Evolutionary conservation across 2,329 filamentous ascomycete genomes (phyloP).

Genomic region (Trichophyton equinum): DNA sequence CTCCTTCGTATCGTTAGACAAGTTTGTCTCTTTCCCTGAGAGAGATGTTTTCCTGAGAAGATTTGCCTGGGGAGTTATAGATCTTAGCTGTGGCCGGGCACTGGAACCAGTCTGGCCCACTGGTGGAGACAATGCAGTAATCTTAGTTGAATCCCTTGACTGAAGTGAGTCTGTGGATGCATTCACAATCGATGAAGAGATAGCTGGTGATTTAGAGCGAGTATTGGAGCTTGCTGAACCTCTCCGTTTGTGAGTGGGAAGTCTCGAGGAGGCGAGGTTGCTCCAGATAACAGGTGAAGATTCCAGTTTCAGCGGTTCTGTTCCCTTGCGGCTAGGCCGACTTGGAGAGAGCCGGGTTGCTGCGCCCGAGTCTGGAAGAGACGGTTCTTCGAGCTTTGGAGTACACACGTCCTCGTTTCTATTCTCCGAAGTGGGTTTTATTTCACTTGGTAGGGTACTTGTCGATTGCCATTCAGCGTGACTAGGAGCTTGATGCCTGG

Average conservation of each 20-base stretch:
- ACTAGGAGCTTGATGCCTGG: not conserved
- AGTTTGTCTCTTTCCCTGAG: slow-evolving; percentile 10
- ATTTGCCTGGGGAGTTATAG: slow-evolving; percentile 19
- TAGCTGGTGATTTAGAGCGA: slow-evolving; percentile 18
- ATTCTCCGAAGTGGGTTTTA: not conserved
- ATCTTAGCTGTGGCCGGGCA: slow-evolving; percentile 15
- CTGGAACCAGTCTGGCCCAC: slow-evolving; percentile 3
- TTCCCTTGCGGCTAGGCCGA: slow-evolving; percentile 57
- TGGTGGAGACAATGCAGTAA: slow-evolving; percentile 15
- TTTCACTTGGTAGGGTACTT: not conserved
- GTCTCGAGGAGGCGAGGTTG: slow-evolving; percentile 39
- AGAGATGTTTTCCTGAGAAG: slow-evolving; percentile 18
- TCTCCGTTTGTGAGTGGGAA: slow-evolving; percentile 39
- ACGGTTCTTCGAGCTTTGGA: not conserved
- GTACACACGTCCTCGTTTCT: not conserved
- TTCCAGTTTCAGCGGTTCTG: slow-evolving; percentile 46
- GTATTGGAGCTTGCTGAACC: slow-evolving; percentile 33
- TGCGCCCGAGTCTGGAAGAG: not conserved
- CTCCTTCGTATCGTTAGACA: slow-evolving; percentile 11
- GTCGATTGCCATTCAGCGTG: not conserved
- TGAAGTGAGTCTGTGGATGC: slow-evolving; percentile 30
- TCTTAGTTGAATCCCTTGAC: slow-evolving; percentile 21
- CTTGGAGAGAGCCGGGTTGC: slow-evolving; percentile 10
- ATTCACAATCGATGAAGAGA: slow-evolving; percentile 23
- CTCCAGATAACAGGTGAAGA: slow-evolving; percentile 45